Evolutionary conservation across 2,329 filamentous ascomycete species (phyloP), one percentile per base, ranked within the genome.

Genomic region (Colletotrichum abscissum): DNA sequence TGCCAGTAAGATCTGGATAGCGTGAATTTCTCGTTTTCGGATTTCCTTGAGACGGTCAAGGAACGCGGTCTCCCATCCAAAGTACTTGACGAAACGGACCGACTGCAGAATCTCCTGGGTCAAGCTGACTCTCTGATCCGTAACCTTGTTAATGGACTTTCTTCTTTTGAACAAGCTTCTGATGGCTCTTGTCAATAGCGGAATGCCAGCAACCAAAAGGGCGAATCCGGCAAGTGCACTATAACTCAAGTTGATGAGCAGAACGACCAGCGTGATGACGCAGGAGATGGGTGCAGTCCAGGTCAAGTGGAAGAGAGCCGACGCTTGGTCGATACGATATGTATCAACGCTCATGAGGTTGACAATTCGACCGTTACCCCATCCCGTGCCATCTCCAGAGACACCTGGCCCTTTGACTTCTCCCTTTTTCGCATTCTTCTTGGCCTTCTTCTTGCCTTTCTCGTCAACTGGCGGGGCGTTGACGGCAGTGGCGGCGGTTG

Each of bases 311-410:
- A 98, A 96, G 82, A 98, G 89, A 55, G 94, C 95, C 52, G 90
- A 94, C 1, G 95, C 95, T 80, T 95, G 93, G 78, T 98, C 95
- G 73, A 99, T 88, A 76, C 96, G 94, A 82, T 97, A 97, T 0
- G 95, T 97, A 80, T 98, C 96, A 57, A 97, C 95, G 74, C 94
- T 96, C 95, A 98, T 98, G 77, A 98, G 81, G 77, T 97, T 97
- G 80, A 97, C 91, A 65, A 98, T 94, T 75, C 95, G 91, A 26
- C 97, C 97, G 78, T 98, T 98, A 70, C 92, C 92, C 96, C 96
- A 98, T 28, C 96, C 97, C 26, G 90, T 87, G 3, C 93, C 94
- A 78, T 97, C 93, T 4, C 90, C 91, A 12, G 89, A 83, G 24
- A 92, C 84, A 3, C 88, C 89, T 3, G 85, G 79, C 14, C 80